A percentile compares a stretch with the other conserved stretches of the same genome.
Conservation (phyloP, 352 stramenopile genomes). For the Globisporangium iwayamae region DNA sequence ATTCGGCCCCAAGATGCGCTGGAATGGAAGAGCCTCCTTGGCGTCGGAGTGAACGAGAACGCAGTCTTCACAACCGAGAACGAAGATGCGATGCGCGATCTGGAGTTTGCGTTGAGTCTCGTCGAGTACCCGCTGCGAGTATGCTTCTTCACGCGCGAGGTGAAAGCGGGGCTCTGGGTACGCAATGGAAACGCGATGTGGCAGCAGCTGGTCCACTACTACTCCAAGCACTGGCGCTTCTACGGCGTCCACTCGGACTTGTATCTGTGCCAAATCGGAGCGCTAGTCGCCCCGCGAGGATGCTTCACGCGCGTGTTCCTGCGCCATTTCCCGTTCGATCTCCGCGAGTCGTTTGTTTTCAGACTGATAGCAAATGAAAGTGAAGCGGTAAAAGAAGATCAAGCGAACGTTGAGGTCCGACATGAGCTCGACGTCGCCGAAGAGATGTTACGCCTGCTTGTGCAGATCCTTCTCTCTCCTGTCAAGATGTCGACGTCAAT, state of each 20-base stretch:
- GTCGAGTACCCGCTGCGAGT: conserved; percentile 57
- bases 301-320: conserved; percentile 56
- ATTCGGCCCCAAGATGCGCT: conserved; percentile 30
- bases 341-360: conserved; percentile 12
- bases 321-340: conserved; percentile 40
- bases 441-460: conserved; percentile 54
- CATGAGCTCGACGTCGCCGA: conserved; percentile 57
- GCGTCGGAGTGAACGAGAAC: conserved; percentile 11
- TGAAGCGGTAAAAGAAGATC: conserved; percentile 16
- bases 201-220: conserved; percentile 77
- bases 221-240: conserved; percentile 79
- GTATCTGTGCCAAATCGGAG: conserved; percentile 61
- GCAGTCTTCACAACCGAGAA: conserved; percentile 1
- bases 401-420: conserved; percentile 21
- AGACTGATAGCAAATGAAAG: conserved; percentile 2
- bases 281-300: conserved; percentile 46
- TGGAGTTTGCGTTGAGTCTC: conserved; percentile 44
- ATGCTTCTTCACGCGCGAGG: conserved; percentile 58
- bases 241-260: conserved; percentile 72
- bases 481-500: conserved; percentile 38
- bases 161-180: conserved; percentile 75
- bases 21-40: conserved; percentile 52
- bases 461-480: conserved; percentile 58
- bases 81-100: conserved; percentile 13
- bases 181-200: conserved; percentile 79